A percentile compares a stretch with the other conserved stretches of the same genome.
Conservation (phyloP, 805 yeast genomes). For the Saccharomycopsis babjevae region DNA sequence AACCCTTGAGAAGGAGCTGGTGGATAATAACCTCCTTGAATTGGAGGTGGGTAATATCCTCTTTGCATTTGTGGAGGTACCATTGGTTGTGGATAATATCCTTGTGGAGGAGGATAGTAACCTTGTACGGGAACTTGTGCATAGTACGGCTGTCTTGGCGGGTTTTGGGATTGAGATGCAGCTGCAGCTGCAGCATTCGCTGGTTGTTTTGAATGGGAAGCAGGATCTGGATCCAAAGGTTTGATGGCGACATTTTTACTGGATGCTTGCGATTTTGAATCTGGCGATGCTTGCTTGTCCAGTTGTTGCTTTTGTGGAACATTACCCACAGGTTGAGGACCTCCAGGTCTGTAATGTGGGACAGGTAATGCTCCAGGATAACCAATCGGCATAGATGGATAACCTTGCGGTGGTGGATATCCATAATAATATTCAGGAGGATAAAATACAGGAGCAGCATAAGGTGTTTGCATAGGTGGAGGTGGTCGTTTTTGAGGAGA, state of each 20-base stretch:
- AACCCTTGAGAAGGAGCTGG: conserved; percentile 7
- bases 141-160: background rate
- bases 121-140: background rate
- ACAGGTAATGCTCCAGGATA: background rate
- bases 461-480: background rate
- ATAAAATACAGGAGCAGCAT: background rate
- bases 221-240: background rate
- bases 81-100: conserved; percentile 15
- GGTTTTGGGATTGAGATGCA: conserved; percentile 17
- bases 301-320: background rate
- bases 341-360: background rate
- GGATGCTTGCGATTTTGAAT: background rate
- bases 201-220: background rate
- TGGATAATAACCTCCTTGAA: conserved; percentile 9
- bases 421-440: background rate
- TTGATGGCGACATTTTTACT: background rate
- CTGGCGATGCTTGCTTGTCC: background rate
- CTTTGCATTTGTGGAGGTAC: conserved; percentile 11
- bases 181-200: background rate
- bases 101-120: conserved; percentile 22
- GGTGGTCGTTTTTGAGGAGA: conserved; percentile 13
- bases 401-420: conserved; percentile 16
- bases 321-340: too few relatives aligned
- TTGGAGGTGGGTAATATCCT: conserved; percentile 8
- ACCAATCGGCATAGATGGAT: background rate